Conservation (phyloP, 805 yeast species). For the Myxozyma mucilagina region DNA sequence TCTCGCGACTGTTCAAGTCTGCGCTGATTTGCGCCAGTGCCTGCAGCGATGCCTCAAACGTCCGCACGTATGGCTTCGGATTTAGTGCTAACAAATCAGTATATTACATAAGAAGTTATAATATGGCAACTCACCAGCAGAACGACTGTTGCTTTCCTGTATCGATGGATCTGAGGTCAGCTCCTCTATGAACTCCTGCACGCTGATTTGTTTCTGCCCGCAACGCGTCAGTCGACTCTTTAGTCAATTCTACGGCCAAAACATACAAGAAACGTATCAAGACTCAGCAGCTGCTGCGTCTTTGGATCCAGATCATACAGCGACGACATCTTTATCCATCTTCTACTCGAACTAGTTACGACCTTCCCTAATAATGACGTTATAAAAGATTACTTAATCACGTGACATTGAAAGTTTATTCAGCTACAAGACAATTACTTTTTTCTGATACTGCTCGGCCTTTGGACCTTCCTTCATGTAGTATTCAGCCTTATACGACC, state of each 20-base stretch:
- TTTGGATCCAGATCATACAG: slow-evolving; percentile 29
- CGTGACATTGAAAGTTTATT: neutral
- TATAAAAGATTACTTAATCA: neutral
- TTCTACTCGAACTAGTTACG: neutral
- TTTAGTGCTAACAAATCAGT: slow-evolving; percentile 49
- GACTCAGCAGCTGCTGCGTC: slow-evolving; percentile 29
- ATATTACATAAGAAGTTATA: neutral
- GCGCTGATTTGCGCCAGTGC: slow-evolving; percentile 64
- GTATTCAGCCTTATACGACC: slow-evolving; percentile 49
- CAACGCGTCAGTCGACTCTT: neutral
- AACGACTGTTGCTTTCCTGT: slow-evolving; percentile 15
- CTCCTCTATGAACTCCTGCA: slow-evolving; percentile 31
- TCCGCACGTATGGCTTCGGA: slow-evolving; percentile 91
- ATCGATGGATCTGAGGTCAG: slow-evolving; percentile 23
- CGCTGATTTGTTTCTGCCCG: slow-evolving; percentile 11
- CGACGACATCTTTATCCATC: slow-evolving; percentile 9
- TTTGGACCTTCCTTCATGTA: slow-evolving; percentile 23
- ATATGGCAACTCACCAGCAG: slow-evolving; percentile 6
- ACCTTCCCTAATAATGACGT: neutral
- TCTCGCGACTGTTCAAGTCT: slow-evolving; percentile 55
- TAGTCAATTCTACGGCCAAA: neutral
- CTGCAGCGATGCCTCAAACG: slow-evolving; percentile 80
- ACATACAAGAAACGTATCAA: slow-evolving; percentile 30
- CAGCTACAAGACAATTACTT: neutral
- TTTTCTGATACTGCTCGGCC: neutral